phyloP scores from a whole-genome alignment of 345 rosid species.

The Physaria fendleri region DNA sequence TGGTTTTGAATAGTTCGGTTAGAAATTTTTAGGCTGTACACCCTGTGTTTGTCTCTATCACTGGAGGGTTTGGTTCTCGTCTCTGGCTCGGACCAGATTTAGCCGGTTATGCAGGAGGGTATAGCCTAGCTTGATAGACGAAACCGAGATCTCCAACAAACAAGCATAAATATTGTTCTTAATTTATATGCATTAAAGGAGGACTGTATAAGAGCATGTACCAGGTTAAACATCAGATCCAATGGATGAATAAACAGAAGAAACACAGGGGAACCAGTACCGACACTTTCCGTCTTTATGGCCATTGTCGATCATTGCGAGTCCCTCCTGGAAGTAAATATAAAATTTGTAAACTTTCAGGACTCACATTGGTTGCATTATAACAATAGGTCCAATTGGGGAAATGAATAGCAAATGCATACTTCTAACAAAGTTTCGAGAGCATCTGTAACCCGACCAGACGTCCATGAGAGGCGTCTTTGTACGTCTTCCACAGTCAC shows the following conservation, averaged over 20 bases:
- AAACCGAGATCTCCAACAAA: slow-evolving; percentile 26
- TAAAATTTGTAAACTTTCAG: slow-evolving; percentile 20
- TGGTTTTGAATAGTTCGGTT: too few relatives aligned
- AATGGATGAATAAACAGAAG: slow-evolving; percentile 45
- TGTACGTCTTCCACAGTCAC: slow-evolving; percentile 81
- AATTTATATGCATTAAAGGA: too few relatives aligned
- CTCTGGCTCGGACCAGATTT: slow-evolving; percentile 51
- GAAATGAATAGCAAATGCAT: slow-evolving; percentile 15
- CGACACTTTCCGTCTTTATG: slow-evolving; percentile 61
- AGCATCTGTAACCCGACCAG: slow-evolving; percentile 77
- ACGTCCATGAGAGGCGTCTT: slow-evolving; percentile 68
- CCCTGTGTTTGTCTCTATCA: slow-evolving; percentile 37
- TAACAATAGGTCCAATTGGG: not conserved
- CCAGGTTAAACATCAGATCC: slow-evolving; percentile 34
- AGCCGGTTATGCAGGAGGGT: slow-evolving; percentile 65
- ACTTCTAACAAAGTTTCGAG: slow-evolving; percentile 75
- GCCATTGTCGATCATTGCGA: slow-evolving; percentile 88
- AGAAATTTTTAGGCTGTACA: too few relatives aligned
- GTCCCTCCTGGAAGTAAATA: slow-evolving; percentile 56
- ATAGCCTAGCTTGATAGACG: slow-evolving; percentile 81
- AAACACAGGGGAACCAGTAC: slow-evolving; percentile 91
- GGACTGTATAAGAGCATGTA: not conserved
- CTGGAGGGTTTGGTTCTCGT: slow-evolving; percentile 42
- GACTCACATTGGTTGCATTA: slow-evolving; percentile 14
- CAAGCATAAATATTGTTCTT: slow-evolving; percentile 8